Conservation (phyloP, 306 rosid species). For the Astragalus glycyphyllos region DNA sequence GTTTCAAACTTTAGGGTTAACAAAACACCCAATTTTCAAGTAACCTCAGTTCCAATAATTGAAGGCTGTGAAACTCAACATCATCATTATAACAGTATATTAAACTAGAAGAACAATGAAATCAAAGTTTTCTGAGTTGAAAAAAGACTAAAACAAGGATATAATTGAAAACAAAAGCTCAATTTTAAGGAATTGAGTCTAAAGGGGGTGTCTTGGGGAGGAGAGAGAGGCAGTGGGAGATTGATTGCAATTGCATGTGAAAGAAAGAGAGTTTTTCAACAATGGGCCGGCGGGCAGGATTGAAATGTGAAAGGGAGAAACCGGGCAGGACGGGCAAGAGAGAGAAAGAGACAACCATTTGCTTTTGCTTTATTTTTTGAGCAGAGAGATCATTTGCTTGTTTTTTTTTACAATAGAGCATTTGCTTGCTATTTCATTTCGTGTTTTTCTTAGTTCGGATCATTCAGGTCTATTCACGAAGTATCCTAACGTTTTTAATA, state of each 20-base stretch:
- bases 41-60: conserved; percentile 44
- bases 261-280: conserved; percentile 56
- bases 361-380: conserved; percentile 29
- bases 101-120: conserved; percentile 31
- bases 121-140: conserved; percentile 5
- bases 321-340: conserved; percentile 53
- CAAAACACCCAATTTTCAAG: conserved; percentile 15
- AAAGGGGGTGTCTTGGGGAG: conserved; percentile 39
- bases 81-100: conserved; percentile 7
- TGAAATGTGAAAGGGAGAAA: conserved; percentile 31
- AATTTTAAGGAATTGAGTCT: conserved; percentile 47
- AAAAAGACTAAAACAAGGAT: conserved; percentile 42
- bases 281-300: conserved; percentile 53
- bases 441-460: no score
- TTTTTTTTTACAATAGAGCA: conserved; percentile 33
- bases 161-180: neutral
- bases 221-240: conserved; percentile 48
- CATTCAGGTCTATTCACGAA: no score
- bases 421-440: conserved; percentile 35
- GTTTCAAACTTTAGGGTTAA: conserved; percentile 28
- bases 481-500: no score
- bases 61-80: conserved; percentile 37
- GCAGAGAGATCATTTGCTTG: no score
- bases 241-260: conserved; percentile 46
- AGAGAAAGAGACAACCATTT: conserved; percentile 59